These are phyloP conservation scores for Scenedesmus sp. DNA, from an alignment of 163 green algal species.

Conservation along the genomic window DNA sequence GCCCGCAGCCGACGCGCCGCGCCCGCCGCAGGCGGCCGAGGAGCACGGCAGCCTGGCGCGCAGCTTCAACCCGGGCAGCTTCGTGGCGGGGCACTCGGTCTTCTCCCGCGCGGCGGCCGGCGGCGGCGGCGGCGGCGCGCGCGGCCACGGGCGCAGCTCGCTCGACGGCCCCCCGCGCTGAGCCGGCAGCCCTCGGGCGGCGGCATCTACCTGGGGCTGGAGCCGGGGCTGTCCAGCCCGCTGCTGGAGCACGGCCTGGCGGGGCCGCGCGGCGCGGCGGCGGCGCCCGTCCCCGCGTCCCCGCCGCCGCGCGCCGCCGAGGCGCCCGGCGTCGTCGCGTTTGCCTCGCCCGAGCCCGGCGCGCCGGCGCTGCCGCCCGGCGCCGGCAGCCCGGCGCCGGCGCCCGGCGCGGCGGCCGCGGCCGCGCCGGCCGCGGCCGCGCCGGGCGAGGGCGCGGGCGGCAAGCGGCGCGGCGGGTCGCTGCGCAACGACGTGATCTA, in stretches of 20 bases:
- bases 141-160: too few relatives aligned
- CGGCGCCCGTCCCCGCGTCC: too few relatives aligned
- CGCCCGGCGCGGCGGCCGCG: conserved; percentile 6
- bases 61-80: conserved; percentile 29
- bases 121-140: background rate
- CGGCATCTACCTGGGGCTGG: background rate
- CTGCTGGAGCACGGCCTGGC: background rate
- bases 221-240: conserved; percentile 18
- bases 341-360: too few relatives aligned
- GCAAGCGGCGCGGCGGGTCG: too few relatives aligned
- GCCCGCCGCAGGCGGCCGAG: background rate
- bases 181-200: background rate
- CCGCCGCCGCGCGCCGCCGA: too few relatives aligned
- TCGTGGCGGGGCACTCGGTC: conserved; percentile 29
- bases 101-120: background rate
- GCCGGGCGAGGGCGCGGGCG: background rate
- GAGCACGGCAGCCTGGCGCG: background rate
- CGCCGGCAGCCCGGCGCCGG: background rate
- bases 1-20: too few relatives aligned
- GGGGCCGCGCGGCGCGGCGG: too few relatives aligned
- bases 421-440: background rate
- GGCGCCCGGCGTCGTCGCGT: too few relatives aligned
- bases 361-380: too few relatives aligned
- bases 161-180: background rate
- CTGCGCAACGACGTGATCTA: conserved; percentile 30